A percentile compares a stretch with the other conserved stretches of the same genome.
Conservation (phyloP, 352 stramenopile genomes). For the Phytophthora fragariaefolia region DNA sequence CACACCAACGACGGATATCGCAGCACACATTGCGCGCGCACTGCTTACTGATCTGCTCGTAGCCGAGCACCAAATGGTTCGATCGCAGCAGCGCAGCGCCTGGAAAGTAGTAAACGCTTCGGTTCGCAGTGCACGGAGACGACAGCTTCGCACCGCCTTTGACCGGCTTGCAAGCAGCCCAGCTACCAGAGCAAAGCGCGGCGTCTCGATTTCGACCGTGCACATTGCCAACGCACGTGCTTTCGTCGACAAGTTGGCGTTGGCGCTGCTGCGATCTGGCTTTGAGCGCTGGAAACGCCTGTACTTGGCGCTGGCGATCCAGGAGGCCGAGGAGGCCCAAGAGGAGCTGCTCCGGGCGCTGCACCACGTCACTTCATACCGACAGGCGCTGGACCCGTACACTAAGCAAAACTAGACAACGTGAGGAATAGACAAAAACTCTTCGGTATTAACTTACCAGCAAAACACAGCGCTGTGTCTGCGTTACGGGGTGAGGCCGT, state of each 20-base stretch:
- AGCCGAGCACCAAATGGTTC: slow-evolving; percentile 10
- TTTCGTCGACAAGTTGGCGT: slow-evolving; percentile 33
- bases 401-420: neutral
- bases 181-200: neutral
- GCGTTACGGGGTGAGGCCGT: slow-evolving; percentile 37
- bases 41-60: slow-evolving; percentile 26
- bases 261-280: slow-evolving; percentile 27
- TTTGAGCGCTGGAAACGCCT: slow-evolving; percentile 62
- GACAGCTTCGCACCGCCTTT: slow-evolving; percentile 25
- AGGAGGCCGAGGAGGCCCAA: slow-evolving; percentile 50
- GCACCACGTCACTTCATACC: slow-evolving; percentile 45
- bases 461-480: slow-evolving; percentile 14
- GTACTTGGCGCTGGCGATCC: slow-evolving; percentile 53
- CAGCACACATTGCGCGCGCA: slow-evolving; percentile 18
- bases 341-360: slow-evolving; percentile 54
- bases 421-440: slow-evolving; percentile 29
- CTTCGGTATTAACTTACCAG: slow-evolving; percentile 40
- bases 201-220: slow-evolving; percentile 14
- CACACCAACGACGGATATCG: slow-evolving; percentile 10
- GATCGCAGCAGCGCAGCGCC: slow-evolving; percentile 22
- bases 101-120: slow-evolving; percentile 25
- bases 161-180: slow-evolving; percentile 12
- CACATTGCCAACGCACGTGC: slow-evolving; percentile 30
- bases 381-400: slow-evolving; percentile 43
- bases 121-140: slow-evolving; percentile 10